Conservation (phyloP, 495 filamentous ascomycete species). For the Filosporella fistucella region DNA sequence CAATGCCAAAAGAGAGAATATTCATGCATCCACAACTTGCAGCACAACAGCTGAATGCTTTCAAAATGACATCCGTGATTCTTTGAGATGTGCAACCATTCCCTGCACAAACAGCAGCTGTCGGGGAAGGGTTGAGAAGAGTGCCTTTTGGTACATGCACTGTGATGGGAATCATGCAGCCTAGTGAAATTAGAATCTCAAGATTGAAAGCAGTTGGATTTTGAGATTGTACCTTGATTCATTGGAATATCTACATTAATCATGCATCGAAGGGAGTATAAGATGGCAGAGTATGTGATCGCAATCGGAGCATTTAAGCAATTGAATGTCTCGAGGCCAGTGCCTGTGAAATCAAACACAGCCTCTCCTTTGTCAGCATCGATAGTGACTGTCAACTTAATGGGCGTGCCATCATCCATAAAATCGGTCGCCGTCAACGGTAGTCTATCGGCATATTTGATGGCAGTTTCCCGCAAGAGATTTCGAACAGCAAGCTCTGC, state of each 20-base stretch:
- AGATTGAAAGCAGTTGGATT: too few relatives aligned
- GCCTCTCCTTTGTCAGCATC: conserved; percentile 33
- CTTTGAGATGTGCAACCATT: conserved; percentile 25
- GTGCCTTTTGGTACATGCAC: conserved; percentile 18
- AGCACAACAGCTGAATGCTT: conserved; percentile 24
- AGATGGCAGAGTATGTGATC: conserved; percentile 22
- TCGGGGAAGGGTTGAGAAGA: conserved; percentile 18
- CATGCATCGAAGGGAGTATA: conserved; percentile 24
- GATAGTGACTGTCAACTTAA: conserved; percentile 27
- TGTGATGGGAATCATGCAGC: conserved; percentile 21
- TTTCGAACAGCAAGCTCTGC: conserved; percentile 25
- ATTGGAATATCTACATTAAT: conserved; percentile 24
- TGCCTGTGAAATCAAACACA: conserved; percentile 31
- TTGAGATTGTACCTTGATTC: too few relatives aligned
- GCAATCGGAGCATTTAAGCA: conserved; percentile 43
- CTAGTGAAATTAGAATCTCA: too few relatives aligned
- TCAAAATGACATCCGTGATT: conserved; percentile 26
- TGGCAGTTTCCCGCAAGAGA: conserved; percentile 18
- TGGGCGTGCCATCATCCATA: conserved; percentile 31
- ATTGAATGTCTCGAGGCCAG: conserved; percentile 27
- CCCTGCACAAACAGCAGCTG: conserved; percentile 23
- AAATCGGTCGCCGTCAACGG: conserved; percentile 25
- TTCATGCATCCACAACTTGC: conserved; percentile 75
- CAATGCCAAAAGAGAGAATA: conserved; percentile 62
- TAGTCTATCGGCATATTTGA: too few relatives aligned